Base-by-base conservation (phyloP, 1,284 basidiomycete species). In the Trichosporon sp. region DNA sequence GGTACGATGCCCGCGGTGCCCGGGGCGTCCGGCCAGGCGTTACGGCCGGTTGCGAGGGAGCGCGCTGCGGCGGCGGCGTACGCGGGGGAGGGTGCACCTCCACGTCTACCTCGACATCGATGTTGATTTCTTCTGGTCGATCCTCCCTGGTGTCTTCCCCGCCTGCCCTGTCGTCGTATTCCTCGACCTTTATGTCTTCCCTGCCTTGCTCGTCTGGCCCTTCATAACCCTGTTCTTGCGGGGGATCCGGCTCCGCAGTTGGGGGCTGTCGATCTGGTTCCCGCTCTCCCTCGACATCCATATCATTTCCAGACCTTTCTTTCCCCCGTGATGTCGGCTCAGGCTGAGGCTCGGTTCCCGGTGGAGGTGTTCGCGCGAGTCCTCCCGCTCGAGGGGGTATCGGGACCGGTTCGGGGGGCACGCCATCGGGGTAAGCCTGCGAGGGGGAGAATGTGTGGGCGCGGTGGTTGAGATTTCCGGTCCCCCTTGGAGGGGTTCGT, bases 401-500 rank as follows among this genome's bases (percentile, higher is more conserved):
- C 5, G 51, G 65, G 1, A n/a, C 65, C 1, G 65, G 53, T 21
- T 56, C 47, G 12, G 65, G 51, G 18, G 68, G 56, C 1, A 58
- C 53, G 32, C 66, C 64, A n/a, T 68, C 66, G 3, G 68, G 69
- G 25, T 67, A 72, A 12, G 69, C 71, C 47, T 70, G 62, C 38
- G 71, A 65, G n/a, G 74, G 51, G 47, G 69, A 44, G 58, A 71
- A 69, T 12, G 67, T 67, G 68, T 72, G 65, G n/a, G 38, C 44
- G 15, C 68, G 62, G 11, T 47, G 34, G 42, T 15, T 8, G 44
- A 29, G 1, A 63, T 31, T n/a, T 31, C 67, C 56, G 34, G 62
- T 8, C 47, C 69, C 31, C 21, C 68, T 70, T 0, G 77, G 78
- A 3, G 78, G 78, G 27, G 78, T 80, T 12, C 78, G 73, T 68